phyloP scores from a whole-genome alignment of 1,284 basidiomycete species.

The Ganoderma resinaceum region DNA sequence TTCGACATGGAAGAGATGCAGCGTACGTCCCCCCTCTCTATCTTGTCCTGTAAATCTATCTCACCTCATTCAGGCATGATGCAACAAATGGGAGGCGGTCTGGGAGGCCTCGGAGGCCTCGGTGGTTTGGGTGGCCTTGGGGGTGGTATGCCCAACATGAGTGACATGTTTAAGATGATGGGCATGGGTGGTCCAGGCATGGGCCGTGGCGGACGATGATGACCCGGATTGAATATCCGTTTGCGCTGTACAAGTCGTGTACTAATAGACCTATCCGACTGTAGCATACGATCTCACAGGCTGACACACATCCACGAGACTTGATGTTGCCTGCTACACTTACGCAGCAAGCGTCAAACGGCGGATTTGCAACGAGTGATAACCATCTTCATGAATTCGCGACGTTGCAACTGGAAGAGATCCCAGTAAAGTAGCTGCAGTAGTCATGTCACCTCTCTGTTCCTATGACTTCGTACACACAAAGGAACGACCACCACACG shows the following conservation, averaged over 20 bases:
- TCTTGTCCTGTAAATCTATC: not conserved
- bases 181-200: conserved; percentile 61
- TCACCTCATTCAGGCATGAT: conserved; percentile 68
- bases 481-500: conserved; percentile 63
- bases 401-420: conserved; percentile 19
- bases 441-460: conserved; percentile 52
- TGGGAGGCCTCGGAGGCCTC: conserved; percentile 66
- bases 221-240: conserved; percentile 26
- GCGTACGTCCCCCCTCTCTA: conserved; percentile 51
- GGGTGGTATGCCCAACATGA: conserved; percentile 69
- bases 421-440: conserved; percentile 36
- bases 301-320: not conserved
- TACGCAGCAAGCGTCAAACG: not conserved
- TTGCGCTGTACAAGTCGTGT: conserved; percentile 29
- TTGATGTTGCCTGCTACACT: not conserved
- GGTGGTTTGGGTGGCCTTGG: conserved; percentile 61
- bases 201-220: conserved; percentile 30
- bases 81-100: conserved; percentile 79
- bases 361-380: conserved; percentile 12
- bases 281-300: conserved; percentile 26
- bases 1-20: conserved; percentile 90
- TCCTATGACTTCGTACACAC: conserved; percentile 63
- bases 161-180: conserved; percentile 87
- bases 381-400: conserved; percentile 31
- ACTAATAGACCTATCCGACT: conserved; percentile 25